These are phyloP conservation scores for Saccharomycopsis malanga DNA, from an alignment of 805 yeast genomes.

Conservation along the genomic window DNA sequence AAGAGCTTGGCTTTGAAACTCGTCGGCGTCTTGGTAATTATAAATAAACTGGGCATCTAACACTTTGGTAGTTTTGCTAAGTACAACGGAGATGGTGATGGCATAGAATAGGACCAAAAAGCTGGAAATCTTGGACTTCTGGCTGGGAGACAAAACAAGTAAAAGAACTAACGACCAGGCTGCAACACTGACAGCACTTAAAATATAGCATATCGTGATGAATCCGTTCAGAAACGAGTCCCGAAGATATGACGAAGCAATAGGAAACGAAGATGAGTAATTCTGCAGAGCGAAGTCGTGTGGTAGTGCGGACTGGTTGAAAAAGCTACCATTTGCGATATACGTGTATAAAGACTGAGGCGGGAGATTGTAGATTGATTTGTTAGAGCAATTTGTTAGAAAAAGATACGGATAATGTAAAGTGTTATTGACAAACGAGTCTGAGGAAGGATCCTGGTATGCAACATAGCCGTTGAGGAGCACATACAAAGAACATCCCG, in stretches of 20 bases:
- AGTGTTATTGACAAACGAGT: neutral
- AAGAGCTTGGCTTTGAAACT: slow-evolving; percentile 6
- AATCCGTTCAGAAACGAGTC: slow-evolving; percentile 26
- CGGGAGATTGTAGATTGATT: neutral
- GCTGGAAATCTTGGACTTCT: slow-evolving; percentile 3
- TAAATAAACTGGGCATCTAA: slow-evolving; percentile 12
- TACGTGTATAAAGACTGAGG: too few relatives aligned
- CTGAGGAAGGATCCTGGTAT: neutral
- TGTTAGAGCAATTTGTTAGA: slow-evolving; percentile 10
- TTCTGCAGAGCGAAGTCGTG: neutral
- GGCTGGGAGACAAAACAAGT: slow-evolving; percentile 11
- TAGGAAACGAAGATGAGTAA: neutral
- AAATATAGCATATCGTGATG: slow-evolving; percentile 15
- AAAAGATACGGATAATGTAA: slow-evolving; percentile 6
- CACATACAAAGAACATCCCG: slow-evolving; percentile 5
- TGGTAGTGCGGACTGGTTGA: neutral
- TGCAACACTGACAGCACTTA: slow-evolving; percentile 18
- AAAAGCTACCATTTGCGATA: too few relatives aligned
- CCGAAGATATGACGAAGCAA: neutral
- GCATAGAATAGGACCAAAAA: slow-evolving; percentile 19
- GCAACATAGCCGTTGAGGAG: slow-evolving; percentile 9
- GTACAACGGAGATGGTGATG: slow-evolving; percentile 6
- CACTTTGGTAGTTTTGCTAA: slow-evolving; percentile 16
- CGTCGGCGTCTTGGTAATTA: slow-evolving; percentile 16
- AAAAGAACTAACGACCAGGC: slow-evolving; percentile 19